Evolutionary conservation across 495 filamentous ascomycete genomes (phyloP), one percentile per base, ranked within the genome.

Genomic region (Talaromyces adpressus): DNA sequence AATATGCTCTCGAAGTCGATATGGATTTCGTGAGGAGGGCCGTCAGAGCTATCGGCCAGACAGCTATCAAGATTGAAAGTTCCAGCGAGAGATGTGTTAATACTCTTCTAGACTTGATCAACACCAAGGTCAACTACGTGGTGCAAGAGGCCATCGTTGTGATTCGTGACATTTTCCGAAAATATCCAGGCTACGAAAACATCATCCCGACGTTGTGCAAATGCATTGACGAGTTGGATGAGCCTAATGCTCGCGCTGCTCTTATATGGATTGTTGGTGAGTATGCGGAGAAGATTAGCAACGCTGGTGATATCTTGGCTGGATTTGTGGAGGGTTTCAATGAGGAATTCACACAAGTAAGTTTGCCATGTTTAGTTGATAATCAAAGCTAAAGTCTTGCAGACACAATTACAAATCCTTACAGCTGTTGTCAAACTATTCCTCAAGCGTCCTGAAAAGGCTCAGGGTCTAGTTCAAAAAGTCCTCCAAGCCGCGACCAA

Each of bases 221-320:
- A 70, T 93, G 93, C 72, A 96, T 98, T 57, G 94, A 98, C 71
- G 95, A 98, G 68, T 72, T 98, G 63, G 95, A 98, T 70, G 94
- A 98, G 72, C 92, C 95, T 0, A 91, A 91, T 72, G 95, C 94
- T 11, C 75, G 95, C 64, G 93, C 90, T 8, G 89, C 93, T 16
- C 78, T 98, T 53, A 98, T 98, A 69, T 98, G 94, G 94, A 97
- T 98, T 70, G 93, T 98, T 8, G 94, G 94, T 53, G 92, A 98
- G 72, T 98, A 98, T 72, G 94, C 95, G 5, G 93, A 98, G 79
- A 98, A 98, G 80, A 98, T 98, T 70, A 95, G 85, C 75, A 98
- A 98, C 71, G 94, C 95, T 2, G 91, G 92, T 63, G 92, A 97
- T 66, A 93, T 97, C 57, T 71, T 97, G 20, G 79, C 84, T 62